Evolutionary conservation across 371 early-diverging fungal genomes (phyloP), one percentile per base, ranked within the genome.

Genomic region (Rhizopus sp.): DNA sequence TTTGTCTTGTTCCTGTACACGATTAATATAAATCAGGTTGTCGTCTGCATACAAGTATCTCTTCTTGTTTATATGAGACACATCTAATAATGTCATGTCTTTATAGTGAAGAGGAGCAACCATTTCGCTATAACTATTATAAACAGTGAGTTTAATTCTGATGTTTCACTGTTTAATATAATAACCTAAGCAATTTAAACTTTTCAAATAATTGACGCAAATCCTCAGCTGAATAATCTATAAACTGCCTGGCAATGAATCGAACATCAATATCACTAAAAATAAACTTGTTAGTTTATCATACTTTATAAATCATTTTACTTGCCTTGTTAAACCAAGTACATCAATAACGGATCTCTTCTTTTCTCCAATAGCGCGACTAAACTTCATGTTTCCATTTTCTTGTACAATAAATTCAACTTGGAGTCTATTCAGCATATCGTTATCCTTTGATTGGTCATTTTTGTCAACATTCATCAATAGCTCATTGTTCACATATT

Each of bases 231-330:
- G 41, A 23, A 48, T 60, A 66, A 8, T 59, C 37, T 3, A 50
- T 35, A 9, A 46, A 60, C 29, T 57, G 48, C 17, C 63, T 70
- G 17, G 77, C 73, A 34, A 57, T 49, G 23, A 76, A 42, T 3
- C 71, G 73, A n/a, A 62, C 53, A 63, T 76, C 77, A 3, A 75
- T 52, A 35, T 56, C 31, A 13, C 73, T 73, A 64, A 5, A 41
- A 47, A 31, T 9, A 37, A n/a, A 32, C 23, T 23, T 41, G 23
- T 48, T 47, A 54, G 9, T 29, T 31, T 17, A 42, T 6, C 23
- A 23, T 23, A 7, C 7, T 30, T 32, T 39, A 47, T 6, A 34
- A 8, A 32, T 30, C 0, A 37, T 15, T 4, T 17, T 15, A 12
- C 42, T 63, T 69, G 67, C 71, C 71, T 68, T 41, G 60, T 30